A percentile compares a stretch with the other conserved stretches of the same genome.
phyloP scores from a whole-genome alignment of 257 asterid genomes.

The Nicotiana benthamiana region DNA sequence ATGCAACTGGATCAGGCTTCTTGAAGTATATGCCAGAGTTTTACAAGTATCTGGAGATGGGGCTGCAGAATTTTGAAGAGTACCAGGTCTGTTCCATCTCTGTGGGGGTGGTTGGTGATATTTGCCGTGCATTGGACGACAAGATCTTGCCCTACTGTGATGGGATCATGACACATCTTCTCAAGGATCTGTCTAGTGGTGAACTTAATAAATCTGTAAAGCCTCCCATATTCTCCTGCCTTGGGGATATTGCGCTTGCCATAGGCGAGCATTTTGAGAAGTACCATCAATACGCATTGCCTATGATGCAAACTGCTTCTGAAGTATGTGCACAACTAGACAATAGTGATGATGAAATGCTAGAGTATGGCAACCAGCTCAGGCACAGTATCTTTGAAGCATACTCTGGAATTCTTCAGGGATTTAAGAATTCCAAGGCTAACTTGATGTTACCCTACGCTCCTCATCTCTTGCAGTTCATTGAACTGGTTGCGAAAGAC shows the following conservation, averaged over 20 bases:
- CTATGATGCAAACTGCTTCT: constrained; percentile 80
- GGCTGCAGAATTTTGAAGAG: constrained; percentile 79
- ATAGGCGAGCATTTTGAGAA: constrained; percentile 66
- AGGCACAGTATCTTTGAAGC: constrained; percentile 78
- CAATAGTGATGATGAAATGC: constrained; percentile 57
- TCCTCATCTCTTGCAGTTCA: constrained; percentile 62
- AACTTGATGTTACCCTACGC: constrained; percentile 69
- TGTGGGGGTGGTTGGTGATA: constrained; percentile 89
- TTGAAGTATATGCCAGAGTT: constrained; percentile 71
- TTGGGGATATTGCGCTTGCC: constrained; percentile 94
- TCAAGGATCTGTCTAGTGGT: constrained; percentile 59
- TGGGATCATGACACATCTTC: constrained; percentile 64
- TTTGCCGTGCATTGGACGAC: constrained; percentile 70
- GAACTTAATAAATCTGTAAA: constrained; percentile 72
- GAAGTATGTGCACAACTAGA: constrained; percentile 61
- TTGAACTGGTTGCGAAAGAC: constrained; percentile 64
- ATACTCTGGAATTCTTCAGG: constrained; percentile 81
- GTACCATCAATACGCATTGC: constrained; percentile 48
- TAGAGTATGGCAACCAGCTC: constrained; percentile 68
- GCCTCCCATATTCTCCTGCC: constrained; percentile 80
- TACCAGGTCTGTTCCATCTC: constrained; percentile 82
- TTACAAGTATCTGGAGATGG: constrained; percentile 70
- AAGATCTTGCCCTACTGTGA: constrained; percentile 75
- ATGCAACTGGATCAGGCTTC: constrained; percentile 58
- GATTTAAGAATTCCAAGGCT: constrained; percentile 62